Base-by-base conservation (phyloP, 1,284 basidiomycete genomes). In the Pseudozyma pruni region DNA sequence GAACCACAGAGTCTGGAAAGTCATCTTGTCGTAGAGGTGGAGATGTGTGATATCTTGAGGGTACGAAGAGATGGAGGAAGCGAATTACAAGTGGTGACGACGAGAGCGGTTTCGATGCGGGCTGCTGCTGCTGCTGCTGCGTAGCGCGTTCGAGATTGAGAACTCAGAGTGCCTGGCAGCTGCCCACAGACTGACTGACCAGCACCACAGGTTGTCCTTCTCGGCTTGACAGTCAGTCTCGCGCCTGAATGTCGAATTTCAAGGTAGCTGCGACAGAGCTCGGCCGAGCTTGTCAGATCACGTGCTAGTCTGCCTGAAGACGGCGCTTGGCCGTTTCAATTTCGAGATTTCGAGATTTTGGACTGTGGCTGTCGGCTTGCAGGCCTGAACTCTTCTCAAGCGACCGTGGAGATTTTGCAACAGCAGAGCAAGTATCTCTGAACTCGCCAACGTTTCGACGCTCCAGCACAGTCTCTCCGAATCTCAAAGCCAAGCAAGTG, bases 1-100 rank as follows among this genome's bases (percentile, higher is more conserved):
- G 78, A 71, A 79, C 80, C 80, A 81, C 52, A 79, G 56, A 58
- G 73, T 74, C 42, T 67, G 57, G 74, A 80, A 79, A 72, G 80
- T 71, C 80, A 80, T 81, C 40, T 74, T 81, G 77, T 69, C 56
- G 54, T 27, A 22, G 34, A 52, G 23, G 62, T 67, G 55, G 62
- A 38, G 41, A 54, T 40, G 54, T 25, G 58, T 64, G 58, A 55
- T 59, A 47, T 62, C 55, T 59, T 59, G 58, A 59, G 41, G 60
- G 33, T 54, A 67, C 58, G 59, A 55, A 49, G 51, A 58, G 57
- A 50, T 67, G 52, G 62, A 64, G 52, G 58, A 46, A 68, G 53
- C 58, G 2, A 39, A 55, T 33, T 32, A 37, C 59, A 51, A 62
- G 39, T 38, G 55, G 45, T 57, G 47, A 50, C 47, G 59, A 49